Evolutionary conservation across 1,139 yeast genomes (phyloP), one percentile per base, ranked within the genome.

Genomic region (Geotrichum reessii): DNA sequence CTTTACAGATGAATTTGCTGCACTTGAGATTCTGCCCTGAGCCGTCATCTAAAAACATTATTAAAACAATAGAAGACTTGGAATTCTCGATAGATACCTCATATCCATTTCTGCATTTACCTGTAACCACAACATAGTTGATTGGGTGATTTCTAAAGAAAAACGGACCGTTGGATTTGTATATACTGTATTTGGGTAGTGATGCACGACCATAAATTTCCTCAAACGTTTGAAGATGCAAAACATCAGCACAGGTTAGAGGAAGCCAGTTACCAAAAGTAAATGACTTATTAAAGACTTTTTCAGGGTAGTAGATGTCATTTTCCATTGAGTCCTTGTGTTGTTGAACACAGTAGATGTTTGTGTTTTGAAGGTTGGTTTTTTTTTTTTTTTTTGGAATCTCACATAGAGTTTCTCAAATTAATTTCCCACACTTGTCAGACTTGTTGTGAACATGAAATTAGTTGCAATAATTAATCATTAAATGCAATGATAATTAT

Each of bases 101-200:
- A 5, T 28, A 12, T 8, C 42, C 53, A 21, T 50, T 53, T 2
- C 62, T 21, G 48, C 68, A 63, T 47, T 59, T 52, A 3, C 67
- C 71, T 25, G 67, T 61, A 9, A 68, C 52, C 7, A 63, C 48
- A 7, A 67, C 68, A 50, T 63, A 66, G 52, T 63, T 65, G 28
- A 69, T 63, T 5, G 71, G 71, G 48, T 67, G 71, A 58, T 68
- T 66, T n/a, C 63, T 58, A 58, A 62, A 66, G 55, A 67, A 65
- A 54, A 63, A 68, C 8, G 67, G 67, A 25, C 61, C 62, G 19
- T 52, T 55, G 25, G 47, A 50, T 21, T 48, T 47, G 28, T 46
- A 50, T 9, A 55, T 50, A 2, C 53, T 12, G 27, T 60, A 53
- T 7, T 53, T 40, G 8, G 58, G 55, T 12, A 47, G 54, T 27